Percentiles rank a stretch among this genome's conserved stretches.
These are phyloP conservation scores for Sclerotiophoma versabilis DNA, from an alignment of 2,329 filamentous ascomycete species.

Conservation along the genomic window DNA sequence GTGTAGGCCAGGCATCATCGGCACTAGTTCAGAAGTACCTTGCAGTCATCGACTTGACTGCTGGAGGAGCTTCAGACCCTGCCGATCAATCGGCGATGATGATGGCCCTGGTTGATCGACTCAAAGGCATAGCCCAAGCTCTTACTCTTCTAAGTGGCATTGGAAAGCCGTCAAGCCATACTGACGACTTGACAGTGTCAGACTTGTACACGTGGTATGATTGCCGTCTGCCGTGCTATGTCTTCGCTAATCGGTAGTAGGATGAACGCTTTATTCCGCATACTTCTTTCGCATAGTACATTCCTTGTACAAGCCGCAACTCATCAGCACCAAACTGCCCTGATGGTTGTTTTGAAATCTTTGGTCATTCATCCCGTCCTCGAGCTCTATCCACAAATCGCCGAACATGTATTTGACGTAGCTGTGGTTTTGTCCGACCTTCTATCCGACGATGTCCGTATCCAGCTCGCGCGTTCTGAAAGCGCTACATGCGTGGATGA, in stretches of 20 bases:
- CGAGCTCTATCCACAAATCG: constrained; percentile 42
- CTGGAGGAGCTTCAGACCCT: constrained; percentile 21
- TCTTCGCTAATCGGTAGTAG: constrained; percentile 28
- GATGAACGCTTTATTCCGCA: constrained; percentile 50
- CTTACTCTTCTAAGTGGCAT: constrained; percentile 22
- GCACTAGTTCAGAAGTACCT: constrained; percentile 43
- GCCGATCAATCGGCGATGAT: constrained; percentile 31
- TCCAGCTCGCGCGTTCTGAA: constrained; percentile 41
- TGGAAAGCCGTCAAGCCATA: neutral
- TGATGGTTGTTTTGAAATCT: constrained; percentile 46
- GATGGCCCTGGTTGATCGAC: constrained; percentile 38
- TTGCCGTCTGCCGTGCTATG: neutral
- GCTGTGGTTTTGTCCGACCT: constrained; percentile 52
- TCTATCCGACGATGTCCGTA: constrained; percentile 50
- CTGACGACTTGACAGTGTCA: constrained; percentile 10
- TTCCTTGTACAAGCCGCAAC: constrained; percentile 31
- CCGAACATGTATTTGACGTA: constrained; percentile 55
- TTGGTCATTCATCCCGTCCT: constrained; percentile 50
- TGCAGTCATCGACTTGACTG: constrained; percentile 44
- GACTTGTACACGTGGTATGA: constrained; percentile 37
- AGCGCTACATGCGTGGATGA: constrained; percentile 35
- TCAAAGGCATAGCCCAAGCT: constrained; percentile 40
- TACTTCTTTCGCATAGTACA: constrained; percentile 49
- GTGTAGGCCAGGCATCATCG: neutral
- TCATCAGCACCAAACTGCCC: constrained; percentile 40